Conservation (phyloP, 208 protist genomes). For the Acanthamoeba castellanii region DNA sequence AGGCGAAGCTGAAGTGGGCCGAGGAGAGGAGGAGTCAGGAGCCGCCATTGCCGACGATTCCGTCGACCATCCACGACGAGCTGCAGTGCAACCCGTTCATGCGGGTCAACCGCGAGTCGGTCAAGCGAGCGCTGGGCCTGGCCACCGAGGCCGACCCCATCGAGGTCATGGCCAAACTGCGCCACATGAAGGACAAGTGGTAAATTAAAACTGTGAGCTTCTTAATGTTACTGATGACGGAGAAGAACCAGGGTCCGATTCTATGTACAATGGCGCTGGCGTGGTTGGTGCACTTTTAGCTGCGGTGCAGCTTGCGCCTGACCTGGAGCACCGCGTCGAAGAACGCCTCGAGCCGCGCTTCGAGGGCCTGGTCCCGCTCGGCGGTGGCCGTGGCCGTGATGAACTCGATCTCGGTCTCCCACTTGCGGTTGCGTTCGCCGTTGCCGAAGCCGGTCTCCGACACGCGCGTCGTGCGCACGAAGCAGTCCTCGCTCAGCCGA, state of each 20-base stretch:
- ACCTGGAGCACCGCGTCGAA: background rate
- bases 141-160: background rate
- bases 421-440: background rate
- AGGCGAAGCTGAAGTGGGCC: conserved; percentile 51
- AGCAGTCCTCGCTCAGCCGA: background rate
- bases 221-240: no score
- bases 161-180: conserved; percentile 46
- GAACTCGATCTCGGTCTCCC: conserved; percentile 37
- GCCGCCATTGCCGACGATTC: conserved; percentile 77
- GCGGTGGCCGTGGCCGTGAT: background rate
- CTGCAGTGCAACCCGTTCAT: conserved; percentile 82
- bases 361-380: background rate
- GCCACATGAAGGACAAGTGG: conserved; percentile 58
- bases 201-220: no score
- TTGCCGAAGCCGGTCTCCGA: background rate
- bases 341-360: background rate
- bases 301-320: background rate
- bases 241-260: no score
- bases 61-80: conserved; percentile 79
- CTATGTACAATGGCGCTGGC: no score
- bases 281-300: no score
- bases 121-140: conserved; percentile 27
- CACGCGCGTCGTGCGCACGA: background rate
- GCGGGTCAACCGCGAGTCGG: conserved; percentile 49
- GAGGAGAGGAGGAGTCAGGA: background rate